Evolutionary conservation across 2,329 filamentous ascomycete genomes (phyloP).

Genomic region (Calonectria hongkongensis): DNA sequence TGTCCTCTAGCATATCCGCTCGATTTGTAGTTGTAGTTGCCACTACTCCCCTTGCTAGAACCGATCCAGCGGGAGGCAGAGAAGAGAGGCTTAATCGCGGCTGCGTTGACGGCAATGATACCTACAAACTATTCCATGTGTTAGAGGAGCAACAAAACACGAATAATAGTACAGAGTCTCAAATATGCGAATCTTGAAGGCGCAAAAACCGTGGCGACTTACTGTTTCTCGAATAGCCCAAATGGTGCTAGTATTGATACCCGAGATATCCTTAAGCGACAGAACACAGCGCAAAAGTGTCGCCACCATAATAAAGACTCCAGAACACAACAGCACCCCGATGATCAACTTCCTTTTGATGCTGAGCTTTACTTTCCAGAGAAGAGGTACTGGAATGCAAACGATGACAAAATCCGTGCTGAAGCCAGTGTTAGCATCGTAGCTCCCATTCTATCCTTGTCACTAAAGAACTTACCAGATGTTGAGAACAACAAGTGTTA

Average conservation of each 20-base stretch:
- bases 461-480: constrained; percentile 55
- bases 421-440: constrained; percentile 24
- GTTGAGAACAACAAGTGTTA: constrained; percentile 61
- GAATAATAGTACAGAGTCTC: background rate
- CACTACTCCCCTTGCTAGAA: constrained; percentile 58
- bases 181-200: too few species aligned
- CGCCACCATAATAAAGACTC: constrained; percentile 65
- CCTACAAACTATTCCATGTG: constrained; percentile 61
- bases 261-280: constrained; percentile 59
- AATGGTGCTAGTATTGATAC: constrained; percentile 62
- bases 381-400: constrained; percentile 62
- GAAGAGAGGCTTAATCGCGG: constrained; percentile 64
- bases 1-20: constrained; percentile 52
- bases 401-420: constrained; percentile 64
- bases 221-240: constrained; percentile 67
- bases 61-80: constrained; percentile 58
- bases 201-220: constrained; percentile 16
- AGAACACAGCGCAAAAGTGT: constrained; percentile 64
- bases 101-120: constrained; percentile 65
- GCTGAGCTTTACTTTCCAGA: constrained; percentile 63
- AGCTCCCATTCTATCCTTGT: background rate
- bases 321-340: constrained; percentile 63
- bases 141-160: background rate
- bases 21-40: constrained; percentile 50
- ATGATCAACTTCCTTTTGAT: constrained; percentile 62